Evolutionary conservation across 2,329 filamentous ascomycete genomes (phyloP).

Genomic region (Alternaria alternata): DNA sequence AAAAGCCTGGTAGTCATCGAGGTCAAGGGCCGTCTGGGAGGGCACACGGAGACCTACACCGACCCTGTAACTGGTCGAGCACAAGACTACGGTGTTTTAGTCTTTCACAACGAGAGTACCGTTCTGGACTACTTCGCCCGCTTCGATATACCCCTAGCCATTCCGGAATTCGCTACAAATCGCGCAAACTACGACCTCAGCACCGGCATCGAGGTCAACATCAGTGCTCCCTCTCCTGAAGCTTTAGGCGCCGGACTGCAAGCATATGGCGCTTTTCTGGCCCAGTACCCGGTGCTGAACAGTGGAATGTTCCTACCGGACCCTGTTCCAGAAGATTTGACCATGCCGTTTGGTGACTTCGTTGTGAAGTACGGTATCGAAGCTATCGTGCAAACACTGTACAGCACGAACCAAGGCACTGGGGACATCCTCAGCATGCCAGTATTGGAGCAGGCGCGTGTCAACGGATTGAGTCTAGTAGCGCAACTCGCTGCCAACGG

Average conservation of each 20-base stretch:
- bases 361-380: constrained; percentile 58
- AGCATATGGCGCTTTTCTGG: neutral
- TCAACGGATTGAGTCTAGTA: constrained; percentile 8
- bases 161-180: neutral
- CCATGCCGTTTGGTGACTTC: constrained; percentile 59
- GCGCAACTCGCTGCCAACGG: neutral
- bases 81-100: constrained; percentile 49
- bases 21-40: constrained; percentile 52
- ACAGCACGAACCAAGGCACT: neutral
- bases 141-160: constrained; percentile 19
- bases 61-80: constrained; percentile 43
- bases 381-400: constrained; percentile 32
- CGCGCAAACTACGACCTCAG: constrained; percentile 38
- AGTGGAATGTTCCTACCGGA: constrained; percentile 56
- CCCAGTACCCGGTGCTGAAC: constrained; percentile 6
- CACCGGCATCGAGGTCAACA: constrained; percentile 27
- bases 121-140: constrained; percentile 38
- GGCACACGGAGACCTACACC: constrained; percentile 59
- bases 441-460: constrained; percentile 45
- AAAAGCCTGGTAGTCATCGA: constrained; percentile 54
- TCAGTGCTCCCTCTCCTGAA: constrained; percentile 3
- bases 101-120: constrained; percentile 52
- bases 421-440: constrained; percentile 54
- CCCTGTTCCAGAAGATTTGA: constrained; percentile 57
- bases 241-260: neutral